phyloP scores from a whole-genome alignment of 345 rosid species.

The Dipteronia sinensis region DNA sequence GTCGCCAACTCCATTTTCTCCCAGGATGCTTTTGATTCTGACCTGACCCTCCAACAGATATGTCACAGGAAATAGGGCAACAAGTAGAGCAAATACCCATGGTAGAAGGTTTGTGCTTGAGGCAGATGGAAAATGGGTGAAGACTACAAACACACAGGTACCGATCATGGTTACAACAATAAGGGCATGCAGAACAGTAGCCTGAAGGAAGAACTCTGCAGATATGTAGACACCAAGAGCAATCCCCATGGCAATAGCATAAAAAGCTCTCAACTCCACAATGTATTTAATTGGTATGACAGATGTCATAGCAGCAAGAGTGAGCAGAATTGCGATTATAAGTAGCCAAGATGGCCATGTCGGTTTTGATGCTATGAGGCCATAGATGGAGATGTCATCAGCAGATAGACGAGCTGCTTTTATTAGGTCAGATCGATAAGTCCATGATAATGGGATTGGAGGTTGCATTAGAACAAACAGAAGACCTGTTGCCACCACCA shows the following conservation, averaged over 20 bases:
- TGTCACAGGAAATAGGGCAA: constrained; percentile 94
- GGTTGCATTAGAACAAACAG: constrained; percentile 94
- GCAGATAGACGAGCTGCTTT: constrained; percentile 90
- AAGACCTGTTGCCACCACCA: constrained; percentile 87
- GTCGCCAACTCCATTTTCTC: constrained; percentile 51
- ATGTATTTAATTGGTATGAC: constrained; percentile 85
- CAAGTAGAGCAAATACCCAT: constrained; percentile 94
- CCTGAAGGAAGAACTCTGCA: constrained; percentile 97
- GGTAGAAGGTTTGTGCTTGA: constrained; percentile 96
- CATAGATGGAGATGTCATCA: constrained; percentile 95
- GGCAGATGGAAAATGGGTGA: constrained; percentile 98
- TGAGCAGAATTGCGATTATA: constrained; percentile 75
- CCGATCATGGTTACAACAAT: constrained; percentile 85
- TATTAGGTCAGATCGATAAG: constrained; percentile 78
- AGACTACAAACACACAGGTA: constrained; percentile 83
- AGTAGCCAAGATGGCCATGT: constrained; percentile 99
- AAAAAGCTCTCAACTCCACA: constrained; percentile 82
- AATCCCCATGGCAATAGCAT: constrained; percentile 80
- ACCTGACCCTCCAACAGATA: constrained; percentile 96
- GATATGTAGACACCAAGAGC: constrained; percentile 94
- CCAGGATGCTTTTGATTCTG: constrained; percentile 67
- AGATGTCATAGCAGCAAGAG: constrained; percentile 86
- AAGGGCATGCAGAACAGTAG: constrained; percentile 81
- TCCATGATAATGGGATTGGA: constrained; percentile 83
- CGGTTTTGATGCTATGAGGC: constrained; percentile 88